Conservation (phyloP, 2,329 filamentous ascomycete species). For the Bipolaris zeicola region DNA sequence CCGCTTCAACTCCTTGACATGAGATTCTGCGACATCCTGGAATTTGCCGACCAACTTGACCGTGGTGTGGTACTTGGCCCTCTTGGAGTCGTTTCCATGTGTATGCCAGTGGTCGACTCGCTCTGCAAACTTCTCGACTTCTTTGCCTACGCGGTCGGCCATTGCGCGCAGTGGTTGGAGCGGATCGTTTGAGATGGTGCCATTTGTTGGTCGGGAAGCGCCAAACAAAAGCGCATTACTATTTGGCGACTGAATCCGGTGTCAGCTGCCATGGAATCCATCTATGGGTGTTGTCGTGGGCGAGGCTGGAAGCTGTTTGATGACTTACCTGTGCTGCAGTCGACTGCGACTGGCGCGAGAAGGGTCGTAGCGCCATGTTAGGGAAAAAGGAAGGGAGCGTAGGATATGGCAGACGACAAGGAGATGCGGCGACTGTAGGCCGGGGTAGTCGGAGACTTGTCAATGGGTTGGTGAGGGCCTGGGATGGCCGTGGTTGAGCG, state of each 20-base stretch:
- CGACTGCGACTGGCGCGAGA: conserved; percentile 35
- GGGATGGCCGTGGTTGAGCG: conserved; percentile 11
- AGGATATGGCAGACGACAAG: background rate
- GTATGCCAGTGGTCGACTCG: conserved; percentile 73
- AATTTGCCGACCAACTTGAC: conserved; percentile 49
- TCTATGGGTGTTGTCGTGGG: background rate
- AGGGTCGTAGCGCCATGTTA: conserved; percentile 36
- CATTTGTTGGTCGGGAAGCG: conserved; percentile 22
- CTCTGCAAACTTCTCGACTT: conserved; percentile 86
- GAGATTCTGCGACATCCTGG: conserved; percentile 58
- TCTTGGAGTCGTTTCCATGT: conserved; percentile 32
- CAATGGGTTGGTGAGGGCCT: conserved; percentile 3
- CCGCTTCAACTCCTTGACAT: conserved; percentile 54
- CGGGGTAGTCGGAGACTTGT: background rate
- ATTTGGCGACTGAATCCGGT: conserved; percentile 16
- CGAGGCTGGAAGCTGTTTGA: conserved; percentile 5
- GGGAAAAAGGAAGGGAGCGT: background rate
- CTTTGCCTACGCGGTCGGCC: conserved; percentile 72
- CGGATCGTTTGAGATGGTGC: conserved; percentile 46
- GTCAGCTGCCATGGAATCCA: conserved; percentile 1
- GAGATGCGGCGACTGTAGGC: conserved; percentile 2
- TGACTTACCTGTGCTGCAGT: conserved; percentile 32
- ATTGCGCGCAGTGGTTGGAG: conserved; percentile 67
- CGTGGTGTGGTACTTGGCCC: conserved; percentile 61
- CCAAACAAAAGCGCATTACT: conserved; percentile 19